A percentile compares a stretch with the other conserved stretches of the same genome.
Evolutionary conservation across 2,329 filamentous ascomycete genomes (phyloP).

Genomic region (Paraconiothyrium sp.): DNA sequence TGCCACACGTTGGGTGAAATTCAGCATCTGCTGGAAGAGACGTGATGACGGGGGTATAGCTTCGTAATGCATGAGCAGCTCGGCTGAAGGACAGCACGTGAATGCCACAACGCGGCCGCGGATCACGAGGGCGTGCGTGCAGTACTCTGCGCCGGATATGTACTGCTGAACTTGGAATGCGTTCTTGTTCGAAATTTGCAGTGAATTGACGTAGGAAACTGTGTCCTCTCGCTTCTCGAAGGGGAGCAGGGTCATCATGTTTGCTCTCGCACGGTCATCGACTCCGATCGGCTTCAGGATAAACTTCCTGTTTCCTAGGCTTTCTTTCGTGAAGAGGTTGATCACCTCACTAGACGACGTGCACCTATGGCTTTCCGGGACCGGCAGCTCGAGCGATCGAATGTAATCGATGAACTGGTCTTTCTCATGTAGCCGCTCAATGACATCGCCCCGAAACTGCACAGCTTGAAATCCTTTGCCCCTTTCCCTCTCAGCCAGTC

Average conservation of each 20-base stretch:
- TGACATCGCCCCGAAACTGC: conserved; percentile 68
- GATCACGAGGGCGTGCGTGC: conserved; percentile 76
- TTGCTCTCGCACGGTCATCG: conserved; percentile 66
- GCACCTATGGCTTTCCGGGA: conserved; percentile 60
- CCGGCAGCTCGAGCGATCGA: conserved; percentile 51
- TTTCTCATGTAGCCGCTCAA: conserved; percentile 70
- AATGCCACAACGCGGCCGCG: conserved; percentile 71
- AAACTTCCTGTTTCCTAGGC: conserved; percentile 56
- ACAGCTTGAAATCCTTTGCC: conserved; percentile 69
- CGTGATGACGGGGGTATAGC: conserved; percentile 64
- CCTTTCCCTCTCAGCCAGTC: conserved; percentile 35
- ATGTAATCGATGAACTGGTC: conserved; percentile 71
- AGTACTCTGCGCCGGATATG: conserved; percentile 71
- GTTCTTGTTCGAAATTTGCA: conserved; percentile 63
- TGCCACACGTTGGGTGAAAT: conserved; percentile 70
- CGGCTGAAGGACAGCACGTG: conserved; percentile 70
- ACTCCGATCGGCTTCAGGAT: conserved; percentile 73
- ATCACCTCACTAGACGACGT: conserved; percentile 63
- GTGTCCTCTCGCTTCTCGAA: conserved; percentile 64
- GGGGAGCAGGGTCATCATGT: conserved; percentile 72
- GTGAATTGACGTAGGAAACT: conserved; percentile 60
- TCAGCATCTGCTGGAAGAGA: conserved; percentile 68
- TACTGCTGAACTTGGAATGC: conserved; percentile 77
- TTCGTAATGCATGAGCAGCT: conserved; percentile 72
- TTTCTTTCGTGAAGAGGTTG: conserved; percentile 56